A percentile compares a stretch with the other conserved stretches of the same genome.
Evolutionary conservation across 495 filamentous ascomycete species (phyloP).

Genomic region (Tuber aestivum): DNA sequence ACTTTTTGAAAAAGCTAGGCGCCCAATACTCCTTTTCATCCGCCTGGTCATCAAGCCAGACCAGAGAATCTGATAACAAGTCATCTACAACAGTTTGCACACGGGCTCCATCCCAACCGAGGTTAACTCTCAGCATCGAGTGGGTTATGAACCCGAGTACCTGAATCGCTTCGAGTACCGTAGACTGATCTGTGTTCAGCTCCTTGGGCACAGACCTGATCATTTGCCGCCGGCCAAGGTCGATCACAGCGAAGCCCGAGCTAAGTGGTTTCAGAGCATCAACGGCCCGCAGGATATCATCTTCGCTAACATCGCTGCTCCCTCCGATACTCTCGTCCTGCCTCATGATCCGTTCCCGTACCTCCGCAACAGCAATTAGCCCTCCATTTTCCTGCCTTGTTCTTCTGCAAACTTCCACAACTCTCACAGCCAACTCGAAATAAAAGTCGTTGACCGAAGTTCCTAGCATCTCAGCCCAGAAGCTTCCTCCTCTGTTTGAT

Average conservation of each 20-base stretch:
- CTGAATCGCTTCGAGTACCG: slow-evolving; percentile 79
- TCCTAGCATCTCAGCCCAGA: slow-evolving; percentile 91
- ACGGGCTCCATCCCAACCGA: slow-evolving; percentile 76
- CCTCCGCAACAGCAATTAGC: slow-evolving; percentile 75
- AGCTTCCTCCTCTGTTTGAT: slow-evolving; percentile 54
- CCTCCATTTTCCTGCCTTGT: slow-evolving; percentile 90
- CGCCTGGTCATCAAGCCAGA: slow-evolving; percentile 88
- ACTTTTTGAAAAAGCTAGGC: slow-evolving; percentile 47
- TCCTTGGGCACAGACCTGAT: slow-evolving; percentile 94
- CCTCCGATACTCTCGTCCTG: slow-evolving; percentile 60
- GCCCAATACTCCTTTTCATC: slow-evolving; percentile 94
- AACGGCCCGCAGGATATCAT: slow-evolving; percentile 87
- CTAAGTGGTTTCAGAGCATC: slow-evolving; percentile 81
- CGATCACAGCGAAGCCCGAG: slow-evolving; percentile 74
- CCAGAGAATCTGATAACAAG: slow-evolving; percentile 79
- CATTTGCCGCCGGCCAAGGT: slow-evolving; percentile 73
- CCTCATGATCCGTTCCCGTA: slow-evolving; percentile 63
- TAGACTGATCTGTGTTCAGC: slow-evolving; percentile 88
- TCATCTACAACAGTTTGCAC: slow-evolving; percentile 87
- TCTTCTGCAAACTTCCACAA: slow-evolving; percentile 85
- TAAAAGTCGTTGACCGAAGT: slow-evolving; percentile 95
- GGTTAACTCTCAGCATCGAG: slow-evolving; percentile 86
- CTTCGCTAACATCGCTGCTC: slow-evolving; percentile 57
- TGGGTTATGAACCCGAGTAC: slow-evolving; percentile 82
- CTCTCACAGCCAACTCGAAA: slow-evolving; percentile 87